These are phyloP conservation scores for Colletotrichum spinosum DNA, from an alignment of 2,329 filamentous ascomycete species.

Conservation along the genomic window DNA sequence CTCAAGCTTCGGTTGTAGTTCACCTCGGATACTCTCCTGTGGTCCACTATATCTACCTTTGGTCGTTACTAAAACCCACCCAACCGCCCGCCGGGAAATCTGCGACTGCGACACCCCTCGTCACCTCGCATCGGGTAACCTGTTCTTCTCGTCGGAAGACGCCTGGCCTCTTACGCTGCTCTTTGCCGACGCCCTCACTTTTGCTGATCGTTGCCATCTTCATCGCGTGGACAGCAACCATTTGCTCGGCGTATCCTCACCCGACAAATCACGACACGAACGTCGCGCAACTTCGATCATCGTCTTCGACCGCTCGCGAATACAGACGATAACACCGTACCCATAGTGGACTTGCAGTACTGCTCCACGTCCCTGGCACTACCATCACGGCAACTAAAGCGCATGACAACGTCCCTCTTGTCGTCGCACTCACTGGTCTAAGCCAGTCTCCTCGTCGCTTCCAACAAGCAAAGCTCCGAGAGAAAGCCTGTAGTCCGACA, in stretches of 20 bases:
- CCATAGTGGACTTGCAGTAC: background rate
- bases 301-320: background rate
- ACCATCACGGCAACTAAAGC: background rate
- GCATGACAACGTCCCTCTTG: conserved; percentile 11
- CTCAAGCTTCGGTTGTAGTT: background rate
- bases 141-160: background rate
- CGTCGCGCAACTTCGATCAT: conserved; percentile 3
- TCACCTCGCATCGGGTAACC: background rate
- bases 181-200: background rate
- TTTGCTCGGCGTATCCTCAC: background rate
- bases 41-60: background rate
- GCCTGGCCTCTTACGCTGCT: background rate
- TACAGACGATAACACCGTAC: background rate
- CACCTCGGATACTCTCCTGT: conserved; percentile 20
- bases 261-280: conserved; percentile 1
- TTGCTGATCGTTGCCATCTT: conserved; percentile 15
- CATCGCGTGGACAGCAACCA: background rate
- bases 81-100: conserved; percentile 10
- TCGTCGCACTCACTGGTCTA: conserved; percentile 20
- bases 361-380: background rate
- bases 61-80: conserved; percentile 24
- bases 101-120: conserved; percentile 4
- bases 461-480: background rate
- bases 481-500: conserved; percentile 47
- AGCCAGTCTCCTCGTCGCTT: conserved; percentile 3